These are phyloP conservation scores for Zychaea mexicana DNA, from an alignment of 371 early-diverging fungal genomes.

Conservation along the genomic window DNA sequence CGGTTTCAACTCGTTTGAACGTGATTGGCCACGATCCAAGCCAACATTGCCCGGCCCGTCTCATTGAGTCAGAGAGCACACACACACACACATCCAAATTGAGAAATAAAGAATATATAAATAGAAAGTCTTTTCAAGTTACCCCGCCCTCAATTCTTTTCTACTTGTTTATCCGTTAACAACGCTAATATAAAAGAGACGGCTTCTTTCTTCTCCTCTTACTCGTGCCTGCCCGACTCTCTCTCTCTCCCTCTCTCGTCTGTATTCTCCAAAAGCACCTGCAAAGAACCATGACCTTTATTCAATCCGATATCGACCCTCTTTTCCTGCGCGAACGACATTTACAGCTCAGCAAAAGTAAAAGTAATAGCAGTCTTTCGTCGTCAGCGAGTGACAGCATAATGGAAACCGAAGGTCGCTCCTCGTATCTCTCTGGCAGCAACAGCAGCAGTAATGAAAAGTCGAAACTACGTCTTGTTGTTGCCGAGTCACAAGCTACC, in stretches of 20 bases:
- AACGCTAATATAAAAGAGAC: too few species aligned
- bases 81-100: not conserved
- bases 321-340: slow-evolving; percentile 20
- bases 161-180: too few species aligned
- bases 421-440: not conserved
- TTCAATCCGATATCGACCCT: slow-evolving; percentile 22
- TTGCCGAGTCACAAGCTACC: too few species aligned
- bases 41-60: not conserved
- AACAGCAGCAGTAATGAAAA: not conserved
- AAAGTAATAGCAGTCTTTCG: slow-evolving; percentile 1
- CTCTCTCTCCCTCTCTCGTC: not conserved
- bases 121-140: too few species aligned
- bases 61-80: not conserved
- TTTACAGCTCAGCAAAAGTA: slow-evolving; percentile 10
- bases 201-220: not conserved
- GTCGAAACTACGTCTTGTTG: not conserved
- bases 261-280: not conserved
- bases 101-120: not conserved
- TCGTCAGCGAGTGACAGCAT: not conserved
- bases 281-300: slow-evolving; percentile 14
- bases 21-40: not conserved
- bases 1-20: not conserved
- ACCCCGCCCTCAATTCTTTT: not conserved
- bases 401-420: not conserved
- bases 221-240: too few species aligned